Conservation (phyloP, 306 rosid species). For the Lagenaria siceraria region DNA sequence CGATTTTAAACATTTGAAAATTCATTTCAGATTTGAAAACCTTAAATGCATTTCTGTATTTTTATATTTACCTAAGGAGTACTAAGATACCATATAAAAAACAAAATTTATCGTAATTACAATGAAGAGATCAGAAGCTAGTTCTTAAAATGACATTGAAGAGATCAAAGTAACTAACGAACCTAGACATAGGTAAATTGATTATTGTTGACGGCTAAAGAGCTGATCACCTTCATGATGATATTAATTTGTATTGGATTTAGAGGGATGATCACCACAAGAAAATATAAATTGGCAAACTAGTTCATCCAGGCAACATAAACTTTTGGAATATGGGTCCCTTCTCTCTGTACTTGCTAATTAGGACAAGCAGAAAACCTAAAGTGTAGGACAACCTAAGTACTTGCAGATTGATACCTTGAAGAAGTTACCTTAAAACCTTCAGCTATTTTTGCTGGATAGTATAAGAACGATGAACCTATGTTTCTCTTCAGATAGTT, state of each 20-base stretch:
- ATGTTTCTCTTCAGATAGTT: neutral
- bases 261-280: no score
- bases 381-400: conserved; percentile 12
- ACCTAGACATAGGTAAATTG: neutral
- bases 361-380: neutral
- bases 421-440: neutral
- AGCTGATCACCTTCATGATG: neutral
- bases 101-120: neutral
- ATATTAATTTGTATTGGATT: no score
- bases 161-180: neutral
- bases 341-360: neutral
- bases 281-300: neutral
- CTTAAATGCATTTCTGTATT: no score
- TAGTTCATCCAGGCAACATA: neutral
- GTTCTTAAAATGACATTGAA: neutral
- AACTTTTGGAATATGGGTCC: neutral
- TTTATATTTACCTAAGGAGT: no score
- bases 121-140: neutral
- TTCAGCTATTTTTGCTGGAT: neutral
- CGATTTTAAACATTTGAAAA: no score
- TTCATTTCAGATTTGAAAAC: no score
- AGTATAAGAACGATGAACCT: neutral
- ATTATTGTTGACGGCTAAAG: neutral
- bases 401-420: conserved; percentile 12
- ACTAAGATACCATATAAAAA: neutral